Conservation (phyloP, 495 filamentous ascomycete genomes). For the Cetradonia linearis region DNA sequence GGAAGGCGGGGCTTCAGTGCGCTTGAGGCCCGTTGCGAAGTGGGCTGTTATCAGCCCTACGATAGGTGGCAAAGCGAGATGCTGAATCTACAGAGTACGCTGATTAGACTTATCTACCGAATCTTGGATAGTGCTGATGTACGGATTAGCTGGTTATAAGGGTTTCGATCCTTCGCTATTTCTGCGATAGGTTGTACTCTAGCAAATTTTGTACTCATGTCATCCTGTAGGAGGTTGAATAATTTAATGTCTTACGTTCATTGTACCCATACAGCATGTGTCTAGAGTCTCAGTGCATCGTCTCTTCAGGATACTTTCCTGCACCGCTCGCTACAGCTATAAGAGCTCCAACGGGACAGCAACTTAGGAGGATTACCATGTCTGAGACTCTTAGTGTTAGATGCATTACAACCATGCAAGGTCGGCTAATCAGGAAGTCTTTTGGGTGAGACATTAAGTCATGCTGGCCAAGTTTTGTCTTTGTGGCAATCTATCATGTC, state of each 20-base stretch:
- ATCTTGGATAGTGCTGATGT: too few relatives aligned
- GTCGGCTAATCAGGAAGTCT: background rate
- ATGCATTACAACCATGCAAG: background rate
- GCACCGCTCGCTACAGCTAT: too few relatives aligned
- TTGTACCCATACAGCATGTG: too few relatives aligned
- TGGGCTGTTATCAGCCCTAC: constrained; percentile 12
- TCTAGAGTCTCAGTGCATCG: background rate
- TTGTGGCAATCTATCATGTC: background rate
- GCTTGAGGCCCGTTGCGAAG: background rate
- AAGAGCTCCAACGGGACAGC: too few relatives aligned
- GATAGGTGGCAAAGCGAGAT: constrained; percentile 10
- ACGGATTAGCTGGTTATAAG: background rate
- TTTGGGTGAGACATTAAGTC: background rate
- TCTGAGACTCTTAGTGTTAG: too few relatives aligned
- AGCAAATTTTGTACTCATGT: background rate
- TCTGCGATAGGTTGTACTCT: too few relatives aligned
- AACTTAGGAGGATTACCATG: too few relatives aligned
- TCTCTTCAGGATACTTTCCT: too few relatives aligned
- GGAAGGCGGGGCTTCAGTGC: constrained; percentile 41
- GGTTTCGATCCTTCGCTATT: too few relatives aligned
- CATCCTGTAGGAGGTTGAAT: background rate
- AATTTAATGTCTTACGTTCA: too few relatives aligned
- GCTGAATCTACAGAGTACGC: background rate
- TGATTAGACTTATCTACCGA: too few relatives aligned
- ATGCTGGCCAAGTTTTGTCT: too few relatives aligned